Percentiles rank a stretch among this genome's conserved stretches.
Evolutionary conservation across 2,329 filamentous ascomycete genomes (phyloP).

Genomic region (Clathrospora elynae): DNA sequence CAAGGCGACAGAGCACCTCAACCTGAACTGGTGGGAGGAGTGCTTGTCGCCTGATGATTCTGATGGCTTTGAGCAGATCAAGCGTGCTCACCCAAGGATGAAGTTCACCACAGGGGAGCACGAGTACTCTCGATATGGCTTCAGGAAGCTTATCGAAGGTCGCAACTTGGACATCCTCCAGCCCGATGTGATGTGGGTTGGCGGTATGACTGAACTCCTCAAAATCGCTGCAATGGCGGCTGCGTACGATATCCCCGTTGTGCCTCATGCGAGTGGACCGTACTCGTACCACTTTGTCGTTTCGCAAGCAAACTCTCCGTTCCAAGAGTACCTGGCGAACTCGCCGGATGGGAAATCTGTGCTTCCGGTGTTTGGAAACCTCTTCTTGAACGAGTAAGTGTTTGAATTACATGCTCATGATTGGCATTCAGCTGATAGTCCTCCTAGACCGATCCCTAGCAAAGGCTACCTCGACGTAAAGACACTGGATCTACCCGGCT

Average conservation of each 20-base stretch:
- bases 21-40: conserved; percentile 98
- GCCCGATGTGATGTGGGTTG: conserved; percentile 97
- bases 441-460: too few relatives aligned
- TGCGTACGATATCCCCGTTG: conserved; percentile 91
- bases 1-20: conserved; percentile 78
- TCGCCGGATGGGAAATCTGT: conserved; percentile 89
- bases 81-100: conserved; percentile 84
- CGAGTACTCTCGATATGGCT: conserved; percentile 92
- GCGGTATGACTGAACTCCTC: conserved; percentile 87
- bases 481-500: conserved; percentile 85
- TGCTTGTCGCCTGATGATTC: conserved; percentile 89
- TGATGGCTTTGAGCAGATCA: conserved; percentile 87
- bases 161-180: conserved; percentile 94
- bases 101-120: conserved; percentile 97
- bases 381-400: conserved; percentile 90
- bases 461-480: conserved; percentile 81
- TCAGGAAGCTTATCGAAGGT: conserved; percentile 90
- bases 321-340: conserved; percentile 95
- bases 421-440: too few relatives aligned
- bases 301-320: conserved; percentile 88
- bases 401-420: too few relatives aligned
- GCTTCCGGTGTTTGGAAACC: conserved; percentile 86
- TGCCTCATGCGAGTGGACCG: conserved; percentile 90
- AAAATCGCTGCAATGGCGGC: conserved; percentile 87
- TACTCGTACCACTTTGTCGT: conserved; percentile 98